phyloP scores from a whole-genome alignment of 2,329 filamentous ascomycete genomes.

The Fusarium floridanum region DNA sequence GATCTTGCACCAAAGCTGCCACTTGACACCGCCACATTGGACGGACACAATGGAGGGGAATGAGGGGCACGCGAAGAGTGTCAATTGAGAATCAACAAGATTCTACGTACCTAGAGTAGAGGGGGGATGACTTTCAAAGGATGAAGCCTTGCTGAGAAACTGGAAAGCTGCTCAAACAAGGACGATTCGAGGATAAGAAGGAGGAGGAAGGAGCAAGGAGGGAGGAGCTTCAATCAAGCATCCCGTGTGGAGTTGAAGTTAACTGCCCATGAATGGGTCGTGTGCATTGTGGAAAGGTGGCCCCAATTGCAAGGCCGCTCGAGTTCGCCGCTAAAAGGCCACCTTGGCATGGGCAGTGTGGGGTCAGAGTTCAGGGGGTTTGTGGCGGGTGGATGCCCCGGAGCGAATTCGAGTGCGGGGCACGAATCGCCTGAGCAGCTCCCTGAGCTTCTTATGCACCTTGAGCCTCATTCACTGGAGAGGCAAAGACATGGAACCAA shows the following conservation, averaged over 20 bases:
- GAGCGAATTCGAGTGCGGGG: conserved; percentile 43
- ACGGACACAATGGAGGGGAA: not conserved
- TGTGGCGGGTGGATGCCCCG: conserved; percentile 23
- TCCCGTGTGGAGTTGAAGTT: conserved; percentile 35
- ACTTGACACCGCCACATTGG: conserved; percentile 37
- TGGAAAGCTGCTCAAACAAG: conserved; percentile 37
- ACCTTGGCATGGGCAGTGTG: conserved; percentile 35
- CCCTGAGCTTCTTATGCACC: conserved; percentile 12
- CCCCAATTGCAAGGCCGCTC: conserved; percentile 37
- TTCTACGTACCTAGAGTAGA: conserved; percentile 41
- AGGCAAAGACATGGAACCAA: not conserved
- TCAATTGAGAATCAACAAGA: not conserved
- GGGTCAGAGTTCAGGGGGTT: conserved; percentile 42
- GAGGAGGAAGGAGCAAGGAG: conserved; percentile 13
- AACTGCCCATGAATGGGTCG: conserved; percentile 34
- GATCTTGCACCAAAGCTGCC: not conserved
- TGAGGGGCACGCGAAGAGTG: conserved; percentile 3
- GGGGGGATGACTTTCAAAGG: conserved; percentile 8
- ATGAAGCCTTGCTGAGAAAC: conserved; percentile 40
- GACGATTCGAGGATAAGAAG: conserved; percentile 27
- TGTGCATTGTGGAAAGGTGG: conserved; percentile 54
- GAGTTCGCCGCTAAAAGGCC: conserved; percentile 41
- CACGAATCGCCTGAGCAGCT: conserved; percentile 23
- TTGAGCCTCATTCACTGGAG: not conserved
- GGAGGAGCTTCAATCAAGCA: conserved; percentile 36